Evolutionary conservation across 352 stramenopile genomes (phyloP), one percentile per base, ranked within the genome.

Genomic region (Globisporangium abappressorium): DNA sequence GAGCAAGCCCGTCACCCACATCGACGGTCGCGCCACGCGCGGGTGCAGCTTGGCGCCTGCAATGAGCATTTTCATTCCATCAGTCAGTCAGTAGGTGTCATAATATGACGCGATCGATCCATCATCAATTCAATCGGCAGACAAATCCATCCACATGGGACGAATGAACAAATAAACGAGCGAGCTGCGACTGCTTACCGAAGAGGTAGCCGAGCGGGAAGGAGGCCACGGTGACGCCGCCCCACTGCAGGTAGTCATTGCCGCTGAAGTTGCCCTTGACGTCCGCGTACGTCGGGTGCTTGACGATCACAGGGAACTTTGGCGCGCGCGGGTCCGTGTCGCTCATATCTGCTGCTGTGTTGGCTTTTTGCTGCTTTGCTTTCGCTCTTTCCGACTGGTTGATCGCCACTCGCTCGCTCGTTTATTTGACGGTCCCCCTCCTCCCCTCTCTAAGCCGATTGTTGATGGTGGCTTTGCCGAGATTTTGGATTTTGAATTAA

Each of bases 181-280:
- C 30, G 57, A 53, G 18, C 12, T 63, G 62, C 81, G 75, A 47
- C 4, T 63, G 64, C 81, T 73, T 64, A 91, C 87, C 87, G 54
- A 92, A 89, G 53, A 91, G 74, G 76, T 92, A 94, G 73, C 87
- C 87, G 22, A 82, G 71, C 38, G 82, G 82, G 73, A 93, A 91
- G 51, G 87, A 94, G 41, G 79, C 68, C 15, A 82, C 85, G 38
- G 73, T 89, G 58, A 90, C 60, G 63, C 79, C 78, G 51, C 78
- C 64, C 74, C 77, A 92, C 60, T 83, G 77, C 63, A 80, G 57
- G 73, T 93, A 92, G 77, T 95, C 87, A 33, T 62, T 66, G 43
- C 72, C 65, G 66, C 74, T 79, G 62, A 92, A 93, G 80, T 93
- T 93, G 65, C 55, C 53, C 67, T 85, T 86, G 47, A 90, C 68